Conservation (phyloP, 768 basidiomycete genomes). For the Clitopilus passeckerianus region DNA sequence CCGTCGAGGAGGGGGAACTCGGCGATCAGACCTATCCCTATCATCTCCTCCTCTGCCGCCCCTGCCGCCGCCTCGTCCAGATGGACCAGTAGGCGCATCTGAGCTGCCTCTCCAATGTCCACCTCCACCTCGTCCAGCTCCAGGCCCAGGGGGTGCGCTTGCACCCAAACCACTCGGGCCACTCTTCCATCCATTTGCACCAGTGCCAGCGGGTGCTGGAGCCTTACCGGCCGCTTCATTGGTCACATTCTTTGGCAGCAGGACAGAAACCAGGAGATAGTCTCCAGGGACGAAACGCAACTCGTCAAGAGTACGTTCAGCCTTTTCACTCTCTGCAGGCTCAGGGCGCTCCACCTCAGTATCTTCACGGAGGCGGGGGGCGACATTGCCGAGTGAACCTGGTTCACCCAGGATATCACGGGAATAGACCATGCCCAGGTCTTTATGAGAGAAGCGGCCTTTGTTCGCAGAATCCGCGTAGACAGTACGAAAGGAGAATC, state of each 20-base stretch:
- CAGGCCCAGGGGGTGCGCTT: slow-evolving; percentile 21
- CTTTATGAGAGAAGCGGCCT: slow-evolving; percentile 71
- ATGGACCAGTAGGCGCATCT: slow-evolving; percentile 36
- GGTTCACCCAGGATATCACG: slow-evolving; percentile 83
- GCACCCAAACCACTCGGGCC: slow-evolving; percentile 20
- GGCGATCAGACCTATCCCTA: slow-evolving; percentile 25
- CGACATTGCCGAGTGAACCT: slow-evolving; percentile 51
- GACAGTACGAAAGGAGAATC: slow-evolving; percentile 76
- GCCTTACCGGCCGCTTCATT: slow-evolving; percentile 30
- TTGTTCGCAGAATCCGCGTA: slow-evolving; percentile 72
- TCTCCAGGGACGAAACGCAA: slow-evolving; percentile 79
- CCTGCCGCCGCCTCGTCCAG: slow-evolving; percentile 31
- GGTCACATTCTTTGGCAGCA: slow-evolving; percentile 64
- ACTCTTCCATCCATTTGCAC: slow-evolving; percentile 26
- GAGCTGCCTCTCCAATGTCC: slow-evolving; percentile 79
- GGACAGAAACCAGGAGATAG: slow-evolving; percentile 68
- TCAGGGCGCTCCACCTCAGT: slow-evolving; percentile 26
- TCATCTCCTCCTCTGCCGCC: slow-evolving; percentile 26
- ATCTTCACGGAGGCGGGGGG: slow-evolving; percentile 59
- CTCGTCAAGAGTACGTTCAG: slow-evolving; percentile 74
- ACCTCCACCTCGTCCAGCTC: slow-evolving; percentile 49
- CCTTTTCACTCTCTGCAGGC: slow-evolving; percentile 43
- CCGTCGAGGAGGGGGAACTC: slow-evolving; percentile 46
- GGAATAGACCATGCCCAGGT: slow-evolving; percentile 77
- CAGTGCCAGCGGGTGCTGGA: slow-evolving; percentile 9